Conservation (phyloP, 805 yeast species). For the Metschnikowia rubicola region DNA sequence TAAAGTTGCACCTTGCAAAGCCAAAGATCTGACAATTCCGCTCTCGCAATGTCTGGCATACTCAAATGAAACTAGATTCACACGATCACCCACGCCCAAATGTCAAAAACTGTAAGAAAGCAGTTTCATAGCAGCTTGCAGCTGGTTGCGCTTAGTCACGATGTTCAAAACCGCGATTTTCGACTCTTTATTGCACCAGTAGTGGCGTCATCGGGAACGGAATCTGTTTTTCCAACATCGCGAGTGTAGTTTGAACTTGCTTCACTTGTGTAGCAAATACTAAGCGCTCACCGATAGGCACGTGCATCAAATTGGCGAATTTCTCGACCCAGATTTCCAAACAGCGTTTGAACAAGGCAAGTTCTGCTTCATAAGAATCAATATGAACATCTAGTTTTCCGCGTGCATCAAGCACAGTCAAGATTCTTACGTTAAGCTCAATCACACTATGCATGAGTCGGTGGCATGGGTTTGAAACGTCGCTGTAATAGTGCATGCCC, state of each 20-base stretch:
- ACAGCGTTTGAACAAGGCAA: background rate
- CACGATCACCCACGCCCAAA: too few species aligned
- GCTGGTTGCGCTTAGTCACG: too few species aligned
- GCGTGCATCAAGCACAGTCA: background rate
- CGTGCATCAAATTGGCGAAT: background rate
- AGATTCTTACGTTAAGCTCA: constrained; percentile 1
- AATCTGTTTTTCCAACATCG: background rate
- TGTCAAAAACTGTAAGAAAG: too few species aligned
- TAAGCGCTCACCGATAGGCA: background rate
- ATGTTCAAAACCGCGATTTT: too few species aligned
- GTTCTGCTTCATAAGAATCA: background rate
- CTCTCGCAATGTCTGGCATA: too few species aligned
- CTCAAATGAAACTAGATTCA: too few species aligned
- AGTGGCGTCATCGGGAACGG: background rate
- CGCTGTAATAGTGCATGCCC: background rate
- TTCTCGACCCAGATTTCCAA: constrained; percentile 1
- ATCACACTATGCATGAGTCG: background rate
- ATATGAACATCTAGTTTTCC: constrained; percentile 3
- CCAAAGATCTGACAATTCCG: too few species aligned
- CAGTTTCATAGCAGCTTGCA: too few species aligned
- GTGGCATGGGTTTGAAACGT: background rate
- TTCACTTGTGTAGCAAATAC: background rate
- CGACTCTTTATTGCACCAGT: too few species aligned
- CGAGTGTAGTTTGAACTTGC: background rate
- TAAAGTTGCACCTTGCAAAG: too few species aligned